Evolutionary conservation across 75 land plant genomes (phyloP), one percentile per base, ranked within the genome.

Genomic region (Sequoia sempervirens): DNA sequence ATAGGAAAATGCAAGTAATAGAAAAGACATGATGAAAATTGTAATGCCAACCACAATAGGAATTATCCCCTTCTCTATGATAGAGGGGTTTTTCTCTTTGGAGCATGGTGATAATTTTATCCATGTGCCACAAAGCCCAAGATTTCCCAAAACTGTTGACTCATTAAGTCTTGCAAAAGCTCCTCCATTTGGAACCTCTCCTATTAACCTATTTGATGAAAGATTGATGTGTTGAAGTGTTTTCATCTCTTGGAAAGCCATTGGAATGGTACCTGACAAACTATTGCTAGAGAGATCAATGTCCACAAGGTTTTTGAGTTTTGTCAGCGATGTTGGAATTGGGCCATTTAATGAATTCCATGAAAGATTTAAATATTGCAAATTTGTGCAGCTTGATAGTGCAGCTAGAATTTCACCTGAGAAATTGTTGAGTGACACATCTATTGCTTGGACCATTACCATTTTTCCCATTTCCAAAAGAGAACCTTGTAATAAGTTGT

Each of bases 261-360:
- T 47, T 10, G 52, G 52, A 1, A 47, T 47, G 10, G 52, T 26
- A 9, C 91, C 89, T 5, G 84, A 84, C 17, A 88, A 69, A 11
- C 68, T 80, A 46, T 90, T 88, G 43, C 20, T 38, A 15, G 91
- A 88, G 12, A 90, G 45, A 40, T 90, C 89, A 18, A 90, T n/a
- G 15, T 76, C 81, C 14, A 73, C 17, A 15, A 90, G 45, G 1
- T 23, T 13, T 36, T 30, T 7, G 5, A 76, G 30, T 5, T 34
- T 15, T 13, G 15, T 82, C 1, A 84, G 13, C 20, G 36, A 32
- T 32, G 61, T 1, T 30, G 81, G 81, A 53, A 84, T 76, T 26
- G 15, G 5, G 11, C 85, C 81, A 17, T 45, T 4, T 1, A 84
- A 53, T 32, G 37, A 52, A 13, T 84, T 84, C 40, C 75, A 26